phyloP scores from a whole-genome alignment of 768 basidiomycete genomes.

The Pisolithus orientalis region DNA sequence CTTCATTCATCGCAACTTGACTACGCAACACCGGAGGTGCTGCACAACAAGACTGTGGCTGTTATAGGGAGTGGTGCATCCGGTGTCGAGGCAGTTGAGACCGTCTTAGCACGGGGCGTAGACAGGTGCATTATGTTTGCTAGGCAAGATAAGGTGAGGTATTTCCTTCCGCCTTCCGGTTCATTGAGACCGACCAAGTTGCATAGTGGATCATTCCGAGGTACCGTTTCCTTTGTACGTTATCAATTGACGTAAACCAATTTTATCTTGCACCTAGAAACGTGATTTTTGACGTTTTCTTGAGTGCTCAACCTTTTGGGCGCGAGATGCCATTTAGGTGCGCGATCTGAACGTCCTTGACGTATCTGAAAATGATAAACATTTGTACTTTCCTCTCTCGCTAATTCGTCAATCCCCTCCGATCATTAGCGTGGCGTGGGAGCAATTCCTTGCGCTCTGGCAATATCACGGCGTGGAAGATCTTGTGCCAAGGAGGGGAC shows the following conservation, averaged over 20 bases:
- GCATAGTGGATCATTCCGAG: slow-evolving; percentile 45
- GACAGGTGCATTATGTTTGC: slow-evolving; percentile 33
- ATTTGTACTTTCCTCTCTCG: not conserved
- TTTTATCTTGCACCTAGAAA: slow-evolving; percentile 21
- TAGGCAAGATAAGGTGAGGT: slow-evolving; percentile 30
- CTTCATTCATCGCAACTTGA: slow-evolving; percentile 47
- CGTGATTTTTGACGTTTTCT: slow-evolving; percentile 39
- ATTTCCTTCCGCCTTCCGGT: not conserved
- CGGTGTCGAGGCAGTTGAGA: slow-evolving; percentile 42
- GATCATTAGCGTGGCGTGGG: slow-evolving; percentile 37
- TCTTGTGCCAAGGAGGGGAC: slow-evolving; percentile 36
- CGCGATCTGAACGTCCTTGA: not conserved
- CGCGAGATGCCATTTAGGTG: slow-evolving; percentile 46
- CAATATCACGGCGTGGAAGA: slow-evolving; percentile 42
- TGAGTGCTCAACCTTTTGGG: slow-evolving; percentile 48
- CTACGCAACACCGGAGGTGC: slow-evolving; percentile 18
- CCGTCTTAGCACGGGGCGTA: slow-evolving; percentile 30
- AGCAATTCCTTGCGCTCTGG: slow-evolving; percentile 34
- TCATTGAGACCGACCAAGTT: not conserved
- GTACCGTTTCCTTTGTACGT: not conserved
- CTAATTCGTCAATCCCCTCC: not conserved
- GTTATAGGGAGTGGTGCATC: slow-evolving; percentile 50
- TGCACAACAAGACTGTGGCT: slow-evolving; percentile 37
- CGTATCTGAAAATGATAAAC: too few species aligned
- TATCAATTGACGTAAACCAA: not conserved